A percentile compares a stretch with the other conserved stretches of the same genome.
Evolutionary conservation across 2,329 filamentous ascomycete species (phyloP).

Genomic region (Neospermospora avenae): DNA sequence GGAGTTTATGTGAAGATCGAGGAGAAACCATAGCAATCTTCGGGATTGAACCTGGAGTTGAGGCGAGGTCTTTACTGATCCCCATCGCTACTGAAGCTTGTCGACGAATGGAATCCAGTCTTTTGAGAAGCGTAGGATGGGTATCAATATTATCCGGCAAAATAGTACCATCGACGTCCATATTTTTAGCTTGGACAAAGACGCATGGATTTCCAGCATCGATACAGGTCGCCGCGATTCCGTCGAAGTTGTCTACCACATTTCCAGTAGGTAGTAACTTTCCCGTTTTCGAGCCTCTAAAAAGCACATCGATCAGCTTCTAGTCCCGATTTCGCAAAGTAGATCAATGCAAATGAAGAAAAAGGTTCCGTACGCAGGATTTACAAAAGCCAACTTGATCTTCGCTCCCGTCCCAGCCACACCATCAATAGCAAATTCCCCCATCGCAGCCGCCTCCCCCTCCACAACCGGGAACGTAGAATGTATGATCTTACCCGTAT

Average conservation of each 20-base stretch:
- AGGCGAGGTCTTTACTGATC: slow-evolving; percentile 41
- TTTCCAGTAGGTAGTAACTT: slow-evolving; percentile 58
- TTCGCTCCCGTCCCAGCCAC: slow-evolving; percentile 56
- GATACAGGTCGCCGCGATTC: slow-evolving; percentile 52
- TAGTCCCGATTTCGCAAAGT: background rate
- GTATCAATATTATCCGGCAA: slow-evolving; percentile 52
- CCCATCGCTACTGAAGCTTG: slow-evolving; percentile 60
- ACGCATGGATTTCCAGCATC: slow-evolving; percentile 64
- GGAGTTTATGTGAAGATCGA: slow-evolving; percentile 37
- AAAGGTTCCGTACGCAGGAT: slow-evolving; percentile 44
- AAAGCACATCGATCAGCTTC: background rate
- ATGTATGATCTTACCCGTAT: slow-evolving; percentile 62
- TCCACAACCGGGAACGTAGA: slow-evolving; percentile 52
- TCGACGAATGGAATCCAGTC: slow-evolving; percentile 54
- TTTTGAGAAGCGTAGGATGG: slow-evolving; percentile 41
- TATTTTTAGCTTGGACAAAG: slow-evolving; percentile 54
- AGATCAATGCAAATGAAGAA: background rate
- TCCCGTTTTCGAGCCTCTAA: slow-evolving; percentile 57
- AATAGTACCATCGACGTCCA: slow-evolving; percentile 49
- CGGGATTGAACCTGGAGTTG: slow-evolving; percentile 56
- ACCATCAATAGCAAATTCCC: slow-evolving; percentile 61
- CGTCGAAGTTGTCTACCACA: slow-evolving; percentile 47
- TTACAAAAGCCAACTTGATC: slow-evolving; percentile 58
- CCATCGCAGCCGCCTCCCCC: slow-evolving; percentile 45
- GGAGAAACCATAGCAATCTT: slow-evolving; percentile 57